Base-by-base conservation (phyloP, 805 yeast genomes). In the Lachancea waltii region DNA sequence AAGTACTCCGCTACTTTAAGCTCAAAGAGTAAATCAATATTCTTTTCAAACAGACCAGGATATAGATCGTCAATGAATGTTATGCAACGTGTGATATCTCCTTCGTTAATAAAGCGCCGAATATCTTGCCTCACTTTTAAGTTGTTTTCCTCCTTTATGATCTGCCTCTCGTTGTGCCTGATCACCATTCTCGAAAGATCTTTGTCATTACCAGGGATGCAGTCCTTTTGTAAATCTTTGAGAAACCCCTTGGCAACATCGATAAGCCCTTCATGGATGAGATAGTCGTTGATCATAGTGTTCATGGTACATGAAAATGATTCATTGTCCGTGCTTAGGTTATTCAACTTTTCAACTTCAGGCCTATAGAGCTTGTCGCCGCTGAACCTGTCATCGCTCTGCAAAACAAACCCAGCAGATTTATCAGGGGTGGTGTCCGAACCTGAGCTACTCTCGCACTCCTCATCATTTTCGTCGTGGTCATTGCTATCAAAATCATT, bases 251-350 rank as follows among this genome's bases (percentile, higher is more conserved):
- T 64, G 2, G 76, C 72, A 3, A 77, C 71, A 39, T 75, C 75
- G 21, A 67, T 64, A 48, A 68, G 72, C 3, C 86, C 86, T 38
- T 70, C 68, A 49, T 77, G 75, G n/a, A 69, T 64, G 26, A 81
- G 68, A 51, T 78, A 79, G 14, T 58, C 63, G 34, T 58, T 59
- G 9, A 59, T 54, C 49, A 56, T 44, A 1, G 51, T 45, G 33
- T 59, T 56, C 29, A 59, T 41, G 5, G 53, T 47, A 2, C 54
- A 36, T 7, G 55, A 54, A 21, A 59, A 49, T 3, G 60, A 53
- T 21, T 51, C 56, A 36, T 56, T 55, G 5, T 51, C 49, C 5
- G 46, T 37, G 16, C 44, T 50, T 20, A 57, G 36, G 13, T 42
- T 36, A 36, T 58, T 58, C 5, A 57, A 37, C 19, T 38, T 45